phyloP scores from a whole-genome alignment of 768 basidiomycete species.

The Clathrus columnatus region DNA sequence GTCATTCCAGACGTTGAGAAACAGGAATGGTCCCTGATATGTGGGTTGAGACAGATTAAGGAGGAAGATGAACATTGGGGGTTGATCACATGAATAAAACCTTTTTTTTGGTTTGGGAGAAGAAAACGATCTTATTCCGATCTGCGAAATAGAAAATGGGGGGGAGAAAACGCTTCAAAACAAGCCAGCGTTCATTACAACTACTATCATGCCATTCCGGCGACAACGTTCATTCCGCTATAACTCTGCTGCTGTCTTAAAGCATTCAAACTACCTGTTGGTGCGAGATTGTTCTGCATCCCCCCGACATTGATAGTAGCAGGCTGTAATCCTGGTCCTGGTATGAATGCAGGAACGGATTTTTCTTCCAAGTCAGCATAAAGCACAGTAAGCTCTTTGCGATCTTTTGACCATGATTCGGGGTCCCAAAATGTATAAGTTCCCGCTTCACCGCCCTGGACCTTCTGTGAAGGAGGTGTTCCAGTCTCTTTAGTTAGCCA shows the following conservation, averaged over 20 bases:
- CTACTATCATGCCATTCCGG: conserved; percentile 4
- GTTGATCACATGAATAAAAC: too few relatives aligned
- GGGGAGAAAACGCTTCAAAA: background rate
- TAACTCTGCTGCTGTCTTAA: conserved; percentile 1
- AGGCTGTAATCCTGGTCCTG: conserved; percentile 49
- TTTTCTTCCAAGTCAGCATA: conserved; percentile 72
- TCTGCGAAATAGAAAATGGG: background rate
- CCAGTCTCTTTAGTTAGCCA: conserved; percentile 87
- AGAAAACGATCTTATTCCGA: background rate
- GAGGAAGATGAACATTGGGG: too few relatives aligned
- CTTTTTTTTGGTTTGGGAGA: too few relatives aligned
- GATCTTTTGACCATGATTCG: conserved; percentile 67
- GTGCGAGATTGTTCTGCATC: background rate
- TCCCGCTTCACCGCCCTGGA: conserved; percentile 76
- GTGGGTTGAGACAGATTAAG: too few relatives aligned
- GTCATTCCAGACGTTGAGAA: too few relatives aligned
- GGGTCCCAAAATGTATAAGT: conserved; percentile 88
- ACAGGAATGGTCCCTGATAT: too few relatives aligned
- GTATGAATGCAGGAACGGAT: conserved; percentile 49
- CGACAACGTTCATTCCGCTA: conserved; percentile 2
- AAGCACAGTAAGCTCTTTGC: conserved; percentile 69
- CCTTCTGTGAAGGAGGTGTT: conserved; percentile 65
- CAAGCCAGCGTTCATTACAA: background rate
- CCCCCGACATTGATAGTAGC: conserved; percentile 24
- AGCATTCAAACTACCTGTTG: background rate